phyloP scores from a whole-genome alignment of 495 filamentous ascomycete genomes.

The Sabuloglossum arenarium region DNA sequence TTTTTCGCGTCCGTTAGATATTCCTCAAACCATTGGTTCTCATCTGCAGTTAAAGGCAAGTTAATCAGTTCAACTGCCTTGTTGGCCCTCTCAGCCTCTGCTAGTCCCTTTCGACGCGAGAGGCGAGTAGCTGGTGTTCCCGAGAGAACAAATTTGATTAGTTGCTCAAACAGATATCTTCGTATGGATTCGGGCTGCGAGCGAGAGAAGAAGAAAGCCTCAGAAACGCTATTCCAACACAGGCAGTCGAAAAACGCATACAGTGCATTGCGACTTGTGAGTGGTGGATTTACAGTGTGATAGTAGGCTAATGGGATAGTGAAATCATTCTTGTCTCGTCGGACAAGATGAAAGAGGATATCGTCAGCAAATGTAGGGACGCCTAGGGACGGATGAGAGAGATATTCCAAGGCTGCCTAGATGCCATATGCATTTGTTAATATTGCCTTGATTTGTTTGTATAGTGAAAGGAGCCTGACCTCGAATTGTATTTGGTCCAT shows the following conservation, averaged over 20 bases:
- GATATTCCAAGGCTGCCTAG: constrained; percentile 45
- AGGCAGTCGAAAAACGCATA: constrained; percentile 44
- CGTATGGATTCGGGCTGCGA: constrained; percentile 37
- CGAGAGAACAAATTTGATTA: constrained; percentile 42
- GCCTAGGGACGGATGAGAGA: constrained; percentile 47
- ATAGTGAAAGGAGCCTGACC: constrained; percentile 14
- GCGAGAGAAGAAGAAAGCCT: constrained; percentile 55
- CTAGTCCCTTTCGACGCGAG: not conserved
- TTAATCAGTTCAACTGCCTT: constrained; percentile 48
- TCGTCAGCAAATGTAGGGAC: constrained; percentile 66
- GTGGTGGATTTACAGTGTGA: constrained; percentile 42
- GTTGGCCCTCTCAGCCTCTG: constrained; percentile 22
- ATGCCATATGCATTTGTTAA: constrained; percentile 9
- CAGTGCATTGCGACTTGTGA: constrained; percentile 35
- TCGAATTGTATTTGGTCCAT: constrained; percentile 51
- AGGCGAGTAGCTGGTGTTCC: constrained; percentile 14
- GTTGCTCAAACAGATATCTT: constrained; percentile 37
- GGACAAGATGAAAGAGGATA: constrained; percentile 48
- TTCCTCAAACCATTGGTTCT: constrained; percentile 54
- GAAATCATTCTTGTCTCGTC: constrained; percentile 36
- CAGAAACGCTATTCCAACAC: constrained; percentile 41
- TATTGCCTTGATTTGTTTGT: not conserved
- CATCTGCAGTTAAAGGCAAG: constrained; percentile 41
- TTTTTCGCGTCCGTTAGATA: constrained; percentile 39
- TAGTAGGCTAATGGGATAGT: constrained; percentile 55